Conservation (phyloP, 2,329 filamentous ascomycete species). For the Nemania sp. region DNA sequence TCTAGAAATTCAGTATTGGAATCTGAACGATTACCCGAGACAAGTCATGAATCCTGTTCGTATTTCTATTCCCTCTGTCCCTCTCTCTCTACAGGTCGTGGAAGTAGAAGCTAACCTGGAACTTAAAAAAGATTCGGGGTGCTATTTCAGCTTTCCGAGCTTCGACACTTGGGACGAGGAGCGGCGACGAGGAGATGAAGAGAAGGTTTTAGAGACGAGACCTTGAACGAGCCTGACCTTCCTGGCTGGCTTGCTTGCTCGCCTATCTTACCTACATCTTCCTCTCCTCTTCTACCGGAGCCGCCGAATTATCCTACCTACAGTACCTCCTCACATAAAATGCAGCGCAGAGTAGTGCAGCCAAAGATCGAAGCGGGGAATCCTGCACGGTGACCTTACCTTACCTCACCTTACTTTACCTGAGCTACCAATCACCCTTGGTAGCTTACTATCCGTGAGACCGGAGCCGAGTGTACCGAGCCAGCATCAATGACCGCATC, state of each 20-base stretch:
- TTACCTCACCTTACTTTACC: not conserved
- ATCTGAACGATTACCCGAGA: constrained; percentile 42
- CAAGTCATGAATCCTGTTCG: constrained; percentile 46
- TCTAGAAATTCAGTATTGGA: constrained; percentile 55
- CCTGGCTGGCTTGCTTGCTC: not conserved
- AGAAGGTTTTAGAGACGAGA: constrained; percentile 48
- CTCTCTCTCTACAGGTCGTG: not conserved
- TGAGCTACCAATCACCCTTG: too few species aligned
- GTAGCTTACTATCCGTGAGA: not conserved
- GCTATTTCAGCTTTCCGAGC: constrained; percentile 80
- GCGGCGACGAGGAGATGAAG: constrained; percentile 55
- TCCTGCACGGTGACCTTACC: not conserved
- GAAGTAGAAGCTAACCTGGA: constrained; percentile 34
- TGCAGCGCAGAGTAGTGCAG: not conserved
- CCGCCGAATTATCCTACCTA: not conserved
- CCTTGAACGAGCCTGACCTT: constrained; percentile 32
- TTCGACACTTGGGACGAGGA: constrained; percentile 74
- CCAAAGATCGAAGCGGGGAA: constrained; percentile 6
- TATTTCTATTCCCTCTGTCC: too few species aligned
- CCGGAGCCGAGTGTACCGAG: constrained; percentile 7
- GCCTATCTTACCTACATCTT: not conserved
- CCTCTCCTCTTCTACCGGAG: not conserved
- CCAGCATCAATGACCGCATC: constrained; percentile 18
- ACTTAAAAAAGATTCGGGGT: constrained; percentile 55
- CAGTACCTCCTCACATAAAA: not conserved